Percentiles rank a stretch among this genome's conserved stretches.
These are phyloP conservation scores for Mycosphaerella sp. DNA, from an alignment of 2,329 filamentous ascomycete species.

Conservation along the genomic window DNA sequence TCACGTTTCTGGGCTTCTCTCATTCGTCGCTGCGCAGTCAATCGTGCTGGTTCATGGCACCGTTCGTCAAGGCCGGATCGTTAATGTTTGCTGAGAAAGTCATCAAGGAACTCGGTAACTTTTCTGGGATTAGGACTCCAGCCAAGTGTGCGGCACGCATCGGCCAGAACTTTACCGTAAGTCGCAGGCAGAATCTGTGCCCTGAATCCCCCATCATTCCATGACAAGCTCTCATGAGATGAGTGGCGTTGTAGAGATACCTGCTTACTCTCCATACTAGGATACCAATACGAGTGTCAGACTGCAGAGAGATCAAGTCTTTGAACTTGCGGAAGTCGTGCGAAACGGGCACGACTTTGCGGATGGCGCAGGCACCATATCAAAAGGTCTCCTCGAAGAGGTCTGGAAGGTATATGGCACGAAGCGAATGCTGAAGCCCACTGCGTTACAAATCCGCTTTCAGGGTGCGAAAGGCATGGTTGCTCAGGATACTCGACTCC, in stretches of 20 bases:
- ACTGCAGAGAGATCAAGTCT: slow-evolving; percentile 34
- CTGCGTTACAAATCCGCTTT: slow-evolving; percentile 68
- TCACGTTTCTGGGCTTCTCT: slow-evolving; percentile 68
- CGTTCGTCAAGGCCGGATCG: slow-evolving; percentile 36
- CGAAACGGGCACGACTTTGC: slow-evolving; percentile 60
- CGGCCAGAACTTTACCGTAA: slow-evolving; percentile 59
- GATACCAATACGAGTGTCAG: slow-evolving; percentile 62
- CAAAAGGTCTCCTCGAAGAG: slow-evolving; percentile 50
- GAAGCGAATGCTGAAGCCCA: slow-evolving; percentile 46
- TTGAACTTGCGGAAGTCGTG: slow-evolving; percentile 48
- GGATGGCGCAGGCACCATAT: slow-evolving; percentile 73
- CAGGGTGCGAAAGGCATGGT: slow-evolving; percentile 73
- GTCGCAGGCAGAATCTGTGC: too few relatives aligned
- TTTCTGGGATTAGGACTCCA: slow-evolving; percentile 47
- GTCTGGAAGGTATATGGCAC: slow-evolving; percentile 53
- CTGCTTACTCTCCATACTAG: not conserved
- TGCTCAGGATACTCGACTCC: slow-evolving; percentile 57
- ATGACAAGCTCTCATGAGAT: not conserved
- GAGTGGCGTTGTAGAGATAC: not conserved
- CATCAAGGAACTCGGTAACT: slow-evolving; percentile 45
- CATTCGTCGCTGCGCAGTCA: slow-evolving; percentile 70
- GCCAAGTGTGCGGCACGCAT: slow-evolving; percentile 55
- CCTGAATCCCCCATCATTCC: slow-evolving; percentile 25
- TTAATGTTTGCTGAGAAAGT: slow-evolving; percentile 36
- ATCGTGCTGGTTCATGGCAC: slow-evolving; percentile 60